Evolutionary conservation across 192 early-diverging fungal genomes (phyloP).

Genomic region (Geosiphon pyriformis): DNA sequence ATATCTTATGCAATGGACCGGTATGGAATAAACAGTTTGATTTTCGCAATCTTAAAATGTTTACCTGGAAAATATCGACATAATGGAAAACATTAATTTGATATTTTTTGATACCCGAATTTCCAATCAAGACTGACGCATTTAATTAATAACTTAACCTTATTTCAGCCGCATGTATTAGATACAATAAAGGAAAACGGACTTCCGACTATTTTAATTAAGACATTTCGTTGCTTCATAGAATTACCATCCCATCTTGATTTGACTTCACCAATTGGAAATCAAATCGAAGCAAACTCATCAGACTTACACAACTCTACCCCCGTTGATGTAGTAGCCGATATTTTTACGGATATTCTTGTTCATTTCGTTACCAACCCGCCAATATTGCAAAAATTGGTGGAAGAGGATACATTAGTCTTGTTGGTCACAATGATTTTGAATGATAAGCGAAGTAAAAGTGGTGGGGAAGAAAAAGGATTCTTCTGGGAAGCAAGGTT

Average conservation of each 20-base stretch:
- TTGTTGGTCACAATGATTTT: conserved; percentile 32
- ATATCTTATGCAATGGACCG: conserved; percentile 44
- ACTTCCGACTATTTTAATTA: conserved; percentile 36
- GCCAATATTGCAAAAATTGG: conserved; percentile 26
- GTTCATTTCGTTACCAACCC: conserved; percentile 31
- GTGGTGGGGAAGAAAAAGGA: conserved; percentile 1
- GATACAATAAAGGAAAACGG: conserved; percentile 30
- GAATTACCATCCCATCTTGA: conserved; percentile 28
- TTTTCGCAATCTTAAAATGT: no score
- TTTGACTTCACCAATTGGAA: not conserved
- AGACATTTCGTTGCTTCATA: conserved; percentile 37
- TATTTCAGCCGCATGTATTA: not conserved
- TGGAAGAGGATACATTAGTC: conserved; percentile 38
- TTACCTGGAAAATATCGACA: no score
- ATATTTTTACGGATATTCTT: conserved; percentile 33
- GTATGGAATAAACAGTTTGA: no score
- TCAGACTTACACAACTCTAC: conserved; percentile 20
- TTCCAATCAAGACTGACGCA: no score
- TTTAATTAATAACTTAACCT: not conserved
- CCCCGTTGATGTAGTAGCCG: conserved; percentile 24
- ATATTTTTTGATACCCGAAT: no score
- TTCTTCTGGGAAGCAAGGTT: conserved; percentile 36
- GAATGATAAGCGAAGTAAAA: not conserved
- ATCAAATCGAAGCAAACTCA: not conserved
- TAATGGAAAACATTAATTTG: not conserved